Evolutionary conservation across 768 basidiomycete species (phyloP).

Genomic region (Lactifluus subvellereus): DNA sequence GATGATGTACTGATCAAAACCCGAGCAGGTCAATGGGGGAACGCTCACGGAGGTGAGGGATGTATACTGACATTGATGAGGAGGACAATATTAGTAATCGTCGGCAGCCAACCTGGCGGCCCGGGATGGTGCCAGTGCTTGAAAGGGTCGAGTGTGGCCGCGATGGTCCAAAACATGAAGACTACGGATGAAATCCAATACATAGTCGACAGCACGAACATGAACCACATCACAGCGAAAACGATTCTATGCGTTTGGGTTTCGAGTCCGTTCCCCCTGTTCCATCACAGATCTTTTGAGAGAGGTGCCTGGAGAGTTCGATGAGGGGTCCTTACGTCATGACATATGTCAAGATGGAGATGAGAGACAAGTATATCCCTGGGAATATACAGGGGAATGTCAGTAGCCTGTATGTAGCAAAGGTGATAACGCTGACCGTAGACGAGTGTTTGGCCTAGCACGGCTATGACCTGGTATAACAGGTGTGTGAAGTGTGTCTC

Average conservation of each 20-base stretch:
- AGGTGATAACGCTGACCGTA: background rate
- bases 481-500: too few species aligned
- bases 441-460: conserved; percentile 1
- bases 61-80: conserved; percentile 8
- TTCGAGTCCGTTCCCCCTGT: background rate
- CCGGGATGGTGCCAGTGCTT: too few species aligned
- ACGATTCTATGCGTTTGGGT: background rate
- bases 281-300: background rate
- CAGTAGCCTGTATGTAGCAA: background rate
- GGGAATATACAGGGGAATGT: background rate
- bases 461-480: background rate
- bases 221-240: background rate
- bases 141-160: background rate
- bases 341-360: background rate
- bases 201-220: conserved; percentile 6
- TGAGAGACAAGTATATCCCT: conserved; percentile 12
- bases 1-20: conserved; percentile 1
- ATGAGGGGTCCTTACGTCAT: conserved; percentile 2
- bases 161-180: background rate
- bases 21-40: background rate
- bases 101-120: background rate
- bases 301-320: background rate
- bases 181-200: conserved; percentile 1
- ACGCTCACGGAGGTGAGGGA: too few species aligned
- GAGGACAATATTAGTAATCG: background rate